Base-by-base conservation (phyloP, 345 rosid genomes). In the Citrus sp. region DNA sequence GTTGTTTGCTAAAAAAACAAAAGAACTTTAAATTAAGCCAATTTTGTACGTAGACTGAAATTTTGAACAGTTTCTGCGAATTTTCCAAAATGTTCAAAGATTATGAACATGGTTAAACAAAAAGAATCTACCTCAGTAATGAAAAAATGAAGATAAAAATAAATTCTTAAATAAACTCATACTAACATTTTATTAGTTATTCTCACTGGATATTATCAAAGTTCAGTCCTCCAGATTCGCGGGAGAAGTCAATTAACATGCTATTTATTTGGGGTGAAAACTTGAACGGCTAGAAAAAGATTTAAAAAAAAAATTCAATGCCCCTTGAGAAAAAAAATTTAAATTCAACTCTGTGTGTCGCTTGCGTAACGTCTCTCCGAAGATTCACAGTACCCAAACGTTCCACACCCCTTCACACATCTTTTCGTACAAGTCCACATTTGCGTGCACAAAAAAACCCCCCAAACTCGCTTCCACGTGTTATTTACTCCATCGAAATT, bases 351-450 rank as follows among this genome's bases (percentile, higher is more conserved):
- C 7, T 18, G 69, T 18, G 69, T 73, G 81, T 80, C 85, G 87
- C 73, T 64, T 12, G 83, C 89, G 86, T 88, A 86, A 89, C 93
- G 95, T 85, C 89, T 84, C 87, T 85, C 78, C 77, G 86, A 87
- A 77, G 88, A 73, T 86, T 73, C 85, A 59, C 84, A 40, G 58
- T 25, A 25, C 58, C 83, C 77, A 78, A 73, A 70, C 82, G 10
- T 68, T 78, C 80, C 60, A 46, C 7, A 18, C 60, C 59, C 2
- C 40, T 54, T 12, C 55, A 21, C 70, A 22, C 32, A 3, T 8
- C 51, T 65, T 49, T 42, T 62, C 59, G 3, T 32, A 21, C 34
- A 42, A 14, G 25, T 8, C 62, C 38, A 74, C 73, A 18, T 37
- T 21, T 38, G 35, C 24, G 79, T 67, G 66, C 61, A 7, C 16